Percentiles rank a stretch among this genome's conserved stretches.
These are phyloP conservation scores for Symbiodinium pilosum DNA, from an alignment of 73 alveolate genomes.

Conservation along the genomic window DNA sequence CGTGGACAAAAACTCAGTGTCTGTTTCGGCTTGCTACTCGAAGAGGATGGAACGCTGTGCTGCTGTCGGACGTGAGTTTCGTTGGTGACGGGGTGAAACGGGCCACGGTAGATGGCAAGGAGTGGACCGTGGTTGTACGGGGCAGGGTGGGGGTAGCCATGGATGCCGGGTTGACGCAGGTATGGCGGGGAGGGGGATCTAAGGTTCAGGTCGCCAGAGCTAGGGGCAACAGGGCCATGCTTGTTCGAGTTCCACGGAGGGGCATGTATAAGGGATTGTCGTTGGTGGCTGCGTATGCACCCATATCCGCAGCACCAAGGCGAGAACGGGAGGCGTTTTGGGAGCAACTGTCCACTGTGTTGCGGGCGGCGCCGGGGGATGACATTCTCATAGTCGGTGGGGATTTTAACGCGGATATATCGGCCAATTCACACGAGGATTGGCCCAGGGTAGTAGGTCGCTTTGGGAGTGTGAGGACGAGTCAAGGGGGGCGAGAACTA, in stretches of 20 bases:
- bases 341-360: background rate
- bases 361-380: background rate
- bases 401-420: constrained; percentile 59
- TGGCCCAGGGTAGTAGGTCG: background rate
- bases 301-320: background rate
- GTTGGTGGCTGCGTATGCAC: background rate
- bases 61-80: background rate
- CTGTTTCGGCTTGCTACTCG: background rate
- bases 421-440: no score
- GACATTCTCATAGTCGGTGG: background rate
- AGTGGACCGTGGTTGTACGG: background rate
- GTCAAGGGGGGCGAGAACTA: background rate
- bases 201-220: background rate
- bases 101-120: background rate
- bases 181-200: background rate
- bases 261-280: constrained; percentile 17
- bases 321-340: background rate
- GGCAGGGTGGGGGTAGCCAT: background rate
- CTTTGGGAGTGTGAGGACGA: background rate
- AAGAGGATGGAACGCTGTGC: background rate
- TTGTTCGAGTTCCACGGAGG: background rate
- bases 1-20: background rate
- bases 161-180: background rate
- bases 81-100: background rate
- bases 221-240: background rate